phyloP scores from a whole-genome alignment of 768 basidiomycete genomes.

The Podaxis rugospora region DNA sequence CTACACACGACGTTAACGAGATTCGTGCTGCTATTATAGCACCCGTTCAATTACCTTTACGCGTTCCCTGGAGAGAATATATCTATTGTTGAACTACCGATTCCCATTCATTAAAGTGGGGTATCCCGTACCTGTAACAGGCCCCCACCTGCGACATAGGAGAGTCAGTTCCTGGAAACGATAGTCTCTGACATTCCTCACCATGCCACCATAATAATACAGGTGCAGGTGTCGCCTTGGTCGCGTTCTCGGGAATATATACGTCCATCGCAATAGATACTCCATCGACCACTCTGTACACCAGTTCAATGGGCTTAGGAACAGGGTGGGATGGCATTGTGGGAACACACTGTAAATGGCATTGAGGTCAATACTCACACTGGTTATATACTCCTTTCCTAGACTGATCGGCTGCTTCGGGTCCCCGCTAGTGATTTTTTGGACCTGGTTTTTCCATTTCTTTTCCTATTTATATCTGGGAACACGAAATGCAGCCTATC shows the following conservation, averaged over 20 bases:
- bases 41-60: slow-evolving; percentile 1
- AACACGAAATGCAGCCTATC: not conserved
- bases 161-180: not conserved
- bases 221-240: slow-evolving; percentile 23
- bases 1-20: slow-evolving; percentile 13
- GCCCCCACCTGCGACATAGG: slow-evolving; percentile 23
- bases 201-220: slow-evolving; percentile 35
- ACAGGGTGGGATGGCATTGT: not conserved
- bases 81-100: not conserved
- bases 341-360: not conserved
- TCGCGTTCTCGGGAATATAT: slow-evolving; percentile 26
- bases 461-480: not conserved
- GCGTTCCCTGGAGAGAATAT: not conserved
- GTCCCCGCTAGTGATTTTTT: not conserved
- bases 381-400: not conserved
- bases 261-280: slow-evolving; percentile 31
- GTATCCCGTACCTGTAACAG: slow-evolving; percentile 22
- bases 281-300: slow-evolving; percentile 27
- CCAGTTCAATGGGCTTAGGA: slow-evolving; percentile 21
- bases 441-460: not conserved
- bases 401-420: not conserved
- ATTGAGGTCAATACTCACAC: not conserved
- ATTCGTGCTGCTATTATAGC: not conserved
- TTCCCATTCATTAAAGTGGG: not conserved
- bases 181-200: not conserved